Evolutionary conservation across 257 asterid species (phyloP).

Genomic region (Petunia axillaris): DNA sequence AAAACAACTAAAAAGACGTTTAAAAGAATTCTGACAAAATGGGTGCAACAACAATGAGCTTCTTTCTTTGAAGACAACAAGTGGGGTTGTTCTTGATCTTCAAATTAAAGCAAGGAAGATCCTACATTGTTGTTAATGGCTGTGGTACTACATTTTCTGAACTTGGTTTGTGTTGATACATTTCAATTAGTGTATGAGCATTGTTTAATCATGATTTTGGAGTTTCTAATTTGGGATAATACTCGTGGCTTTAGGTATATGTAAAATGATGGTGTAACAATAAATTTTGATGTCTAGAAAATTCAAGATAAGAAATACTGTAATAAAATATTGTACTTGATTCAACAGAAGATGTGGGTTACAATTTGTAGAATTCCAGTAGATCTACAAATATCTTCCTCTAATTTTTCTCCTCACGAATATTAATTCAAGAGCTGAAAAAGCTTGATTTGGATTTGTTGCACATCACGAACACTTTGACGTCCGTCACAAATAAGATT

Average conservation of each 20-base stretch:
- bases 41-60: slow-evolving; percentile 55
- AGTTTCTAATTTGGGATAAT: slow-evolving; percentile 58
- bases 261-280: slow-evolving; percentile 31
- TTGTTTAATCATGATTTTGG: slow-evolving; percentile 49
- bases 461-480: no score
- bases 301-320: no score
- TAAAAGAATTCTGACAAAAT: slow-evolving; percentile 43
- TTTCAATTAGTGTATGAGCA: slow-evolving; percentile 44
- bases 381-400: no score
- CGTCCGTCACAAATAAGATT: no score
- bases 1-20: neutral
- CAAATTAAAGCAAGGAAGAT: slow-evolving; percentile 52
- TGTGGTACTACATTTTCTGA: slow-evolving; percentile 32
- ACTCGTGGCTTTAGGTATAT: slow-evolving; percentile 70
- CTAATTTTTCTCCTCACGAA: no score
- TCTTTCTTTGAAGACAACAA: slow-evolving; percentile 56
- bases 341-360: no score
- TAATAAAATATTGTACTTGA: no score
- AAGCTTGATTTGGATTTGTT: no score
- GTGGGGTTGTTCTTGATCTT: slow-evolving; percentile 43
- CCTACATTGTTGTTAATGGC: slow-evolving; percentile 41
- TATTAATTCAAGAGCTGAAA: no score
- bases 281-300: no score
- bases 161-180: slow-evolving; percentile 40
- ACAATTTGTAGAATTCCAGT: no score